Evolutionary conservation across 495 filamentous ascomycete genomes (phyloP).

Genomic region (Neurospora pannonica): DNA sequence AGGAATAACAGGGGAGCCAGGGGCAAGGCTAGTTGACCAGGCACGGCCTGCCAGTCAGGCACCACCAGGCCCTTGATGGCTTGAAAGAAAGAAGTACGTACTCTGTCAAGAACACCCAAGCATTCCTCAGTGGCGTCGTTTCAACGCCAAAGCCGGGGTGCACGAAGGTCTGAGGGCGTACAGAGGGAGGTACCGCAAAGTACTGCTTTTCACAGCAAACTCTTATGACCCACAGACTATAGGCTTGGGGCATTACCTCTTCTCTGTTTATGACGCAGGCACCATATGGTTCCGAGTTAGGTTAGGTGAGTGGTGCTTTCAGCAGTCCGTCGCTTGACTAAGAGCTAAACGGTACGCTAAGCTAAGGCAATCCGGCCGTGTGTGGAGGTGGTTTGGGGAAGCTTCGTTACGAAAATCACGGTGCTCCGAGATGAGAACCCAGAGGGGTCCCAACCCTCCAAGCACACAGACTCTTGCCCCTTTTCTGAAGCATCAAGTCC

Average conservation of each 20-base stretch:
- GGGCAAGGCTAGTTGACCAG: slow-evolving; percentile 21
- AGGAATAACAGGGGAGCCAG: slow-evolving; percentile 9
- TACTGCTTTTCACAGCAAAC: background rate
- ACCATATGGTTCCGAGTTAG: background rate
- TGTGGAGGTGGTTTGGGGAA: background rate
- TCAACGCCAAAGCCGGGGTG: slow-evolving; percentile 23
- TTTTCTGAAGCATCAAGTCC: background rate
- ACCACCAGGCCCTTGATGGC: background rate
- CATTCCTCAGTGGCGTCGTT: slow-evolving; percentile 13
- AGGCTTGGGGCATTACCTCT: background rate
- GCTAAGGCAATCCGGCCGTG: background rate
- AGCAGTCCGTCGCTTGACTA: background rate
- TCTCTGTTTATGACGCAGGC: background rate
- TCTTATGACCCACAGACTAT: background rate
- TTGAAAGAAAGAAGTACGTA: background rate
- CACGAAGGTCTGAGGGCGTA: slow-evolving; percentile 7
- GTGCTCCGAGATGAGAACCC: background rate
- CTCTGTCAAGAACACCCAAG: background rate
- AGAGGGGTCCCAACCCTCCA: background rate
- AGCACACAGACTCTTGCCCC: background rate
- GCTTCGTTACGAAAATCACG: background rate
- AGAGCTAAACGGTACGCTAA: background rate
- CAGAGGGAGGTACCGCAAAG: slow-evolving; percentile 7
- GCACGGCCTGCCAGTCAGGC: slow-evolving; percentile 10
- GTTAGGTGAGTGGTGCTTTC: background rate